Evolutionary conservation across 2,329 filamentous ascomycete genomes (phyloP).

Genomic region (Keithomyces neogunnii): DNA sequence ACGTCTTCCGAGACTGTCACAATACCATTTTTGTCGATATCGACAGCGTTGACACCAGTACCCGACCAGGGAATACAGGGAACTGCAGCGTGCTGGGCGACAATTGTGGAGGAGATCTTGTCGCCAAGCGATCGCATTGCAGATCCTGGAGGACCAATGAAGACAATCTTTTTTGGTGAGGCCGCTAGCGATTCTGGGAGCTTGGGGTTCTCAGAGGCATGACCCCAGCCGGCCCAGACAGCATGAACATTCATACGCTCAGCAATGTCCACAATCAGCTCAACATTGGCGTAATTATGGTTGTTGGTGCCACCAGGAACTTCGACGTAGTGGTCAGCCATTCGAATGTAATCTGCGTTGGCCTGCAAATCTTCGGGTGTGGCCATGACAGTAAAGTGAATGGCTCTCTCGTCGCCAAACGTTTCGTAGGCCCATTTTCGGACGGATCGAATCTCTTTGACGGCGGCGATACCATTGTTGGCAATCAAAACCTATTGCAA

Average conservation of each 20-base stretch:
- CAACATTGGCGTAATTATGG: slow-evolving; percentile 99
- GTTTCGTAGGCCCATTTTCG: slow-evolving; percentile 99
- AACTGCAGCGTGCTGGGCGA: slow-evolving; percentile 91
- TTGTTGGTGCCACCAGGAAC: slow-evolving; percentile 98
- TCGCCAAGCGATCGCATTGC: slow-evolving; percentile 98
- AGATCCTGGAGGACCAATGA: slow-evolving; percentile 95
- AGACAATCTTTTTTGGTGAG: slow-evolving; percentile 97
- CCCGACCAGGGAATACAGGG: slow-evolving; percentile 99
- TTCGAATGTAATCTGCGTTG: slow-evolving; percentile 98
- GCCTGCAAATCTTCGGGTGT: slow-evolving; percentile 95
- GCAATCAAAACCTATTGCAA: slow-evolving; percentile 78
- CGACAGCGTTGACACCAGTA: slow-evolving; percentile 76
- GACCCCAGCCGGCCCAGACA: slow-evolving; percentile 98
- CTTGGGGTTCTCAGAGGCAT: slow-evolving; percentile 97
- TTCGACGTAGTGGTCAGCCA: slow-evolving; percentile 99
- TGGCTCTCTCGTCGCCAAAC: slow-evolving; percentile 95
- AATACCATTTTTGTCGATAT: slow-evolving; percentile 71
- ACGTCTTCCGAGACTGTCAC: slow-evolving; percentile 83
- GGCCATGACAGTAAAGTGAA: slow-evolving; percentile 99
- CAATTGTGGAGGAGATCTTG: slow-evolving; percentile 99
- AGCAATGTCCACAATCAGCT: slow-evolving; percentile 96
- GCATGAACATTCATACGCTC: slow-evolving; percentile 98
- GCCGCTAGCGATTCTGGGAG: slow-evolving; percentile 92
- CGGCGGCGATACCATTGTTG: slow-evolving; percentile 98
- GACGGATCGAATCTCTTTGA: slow-evolving; percentile 98